Evolutionary conservation across 1,284 basidiomycete species (phyloP), one percentile per base, ranked within the genome.

Genomic region (Calocybe gambosa): DNA sequence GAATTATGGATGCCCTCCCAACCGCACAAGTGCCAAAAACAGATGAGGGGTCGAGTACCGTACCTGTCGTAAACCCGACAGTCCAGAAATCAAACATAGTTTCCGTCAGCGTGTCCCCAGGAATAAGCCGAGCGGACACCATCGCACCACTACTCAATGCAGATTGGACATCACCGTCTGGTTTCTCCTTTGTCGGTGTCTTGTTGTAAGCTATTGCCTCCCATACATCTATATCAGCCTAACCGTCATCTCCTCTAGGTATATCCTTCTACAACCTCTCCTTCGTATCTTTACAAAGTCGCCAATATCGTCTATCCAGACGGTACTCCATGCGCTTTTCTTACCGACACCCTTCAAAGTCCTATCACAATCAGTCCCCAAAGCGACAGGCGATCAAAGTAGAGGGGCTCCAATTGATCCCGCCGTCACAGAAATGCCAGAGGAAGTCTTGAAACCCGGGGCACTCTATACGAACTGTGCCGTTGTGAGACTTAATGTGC

Each of bases 391-490:
- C 12, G 48, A 46, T 23, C 44, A 55, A 18, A 29, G 16, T 45
- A 25, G 43, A n/a, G 38, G 39, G 18, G 48, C 10, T 2, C 50
- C 37, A 23, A 52, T 50, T 33, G 54, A 50, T 9, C 13, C 40
- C 10, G 51, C 55, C 21, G 21, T 51, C 15, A 53, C 41, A 35
- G 55, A 54, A 19, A 59, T 62, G 53, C 63, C 67, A 16, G 71
- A 75, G 50, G 80, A 87, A 55, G 74, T 85, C 2, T 67, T 89
- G 35, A 82, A 83, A 60, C 82, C 85, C 0, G 85, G 86, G 0
- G 76, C 81, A n/a, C 61, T 89, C 20, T 88, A 89, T 54, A 71
- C 80, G 10, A 84, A 89, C 55, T 87, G 84, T 52, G 77, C 79
- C 0, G 73, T 82, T 2, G 80, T 83, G 1, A 64, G 60, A 25